Conservation (phyloP, 2,329 filamentous ascomycete species). For the Nemania sp. region DNA sequence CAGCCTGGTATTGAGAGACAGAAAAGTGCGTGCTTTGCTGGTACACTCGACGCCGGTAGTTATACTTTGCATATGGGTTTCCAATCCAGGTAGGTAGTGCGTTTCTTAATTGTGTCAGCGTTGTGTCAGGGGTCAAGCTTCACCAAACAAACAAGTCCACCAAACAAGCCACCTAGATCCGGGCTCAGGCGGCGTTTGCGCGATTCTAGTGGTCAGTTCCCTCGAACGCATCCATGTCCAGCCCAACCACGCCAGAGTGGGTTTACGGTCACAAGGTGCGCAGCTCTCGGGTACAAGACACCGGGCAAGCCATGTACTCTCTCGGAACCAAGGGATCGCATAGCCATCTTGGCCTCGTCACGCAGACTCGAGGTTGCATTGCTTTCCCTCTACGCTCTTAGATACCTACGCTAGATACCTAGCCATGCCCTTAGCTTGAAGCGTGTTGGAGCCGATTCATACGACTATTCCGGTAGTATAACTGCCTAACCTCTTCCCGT, state of each 20-base stretch:
- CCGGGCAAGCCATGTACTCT: constrained; percentile 14
- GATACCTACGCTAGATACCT: background rate
- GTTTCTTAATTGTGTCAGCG: constrained; percentile 20
- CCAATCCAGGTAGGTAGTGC: constrained; percentile 7
- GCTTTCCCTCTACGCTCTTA: background rate
- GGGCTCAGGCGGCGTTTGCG: constrained; percentile 10
- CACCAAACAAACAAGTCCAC: constrained; percentile 22
- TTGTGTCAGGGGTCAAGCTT: constrained; percentile 22
- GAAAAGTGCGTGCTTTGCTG: background rate
- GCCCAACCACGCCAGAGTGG: constrained; percentile 24
- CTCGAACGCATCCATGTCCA: constrained; percentile 5
- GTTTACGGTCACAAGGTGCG: constrained; percentile 31
- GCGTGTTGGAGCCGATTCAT: constrained; percentile 1
- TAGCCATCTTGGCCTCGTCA: constrained; percentile 4
- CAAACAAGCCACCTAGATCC: constrained; percentile 22
- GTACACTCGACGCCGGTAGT: constrained; percentile 12
- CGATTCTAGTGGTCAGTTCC: constrained; percentile 15
- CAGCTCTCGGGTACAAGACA: constrained; percentile 22
- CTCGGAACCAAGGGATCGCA: constrained; percentile 9
- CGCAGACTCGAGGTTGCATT: constrained; percentile 18
- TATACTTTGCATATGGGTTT: constrained; percentile 9
- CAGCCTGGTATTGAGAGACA: constrained; percentile 4
- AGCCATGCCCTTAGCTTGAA: background rate
- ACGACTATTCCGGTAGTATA: background rate
- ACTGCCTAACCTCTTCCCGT: background rate